Base-by-base conservation (phyloP, 805 yeast genomes). In the Teunomyces funiuensis region DNA sequence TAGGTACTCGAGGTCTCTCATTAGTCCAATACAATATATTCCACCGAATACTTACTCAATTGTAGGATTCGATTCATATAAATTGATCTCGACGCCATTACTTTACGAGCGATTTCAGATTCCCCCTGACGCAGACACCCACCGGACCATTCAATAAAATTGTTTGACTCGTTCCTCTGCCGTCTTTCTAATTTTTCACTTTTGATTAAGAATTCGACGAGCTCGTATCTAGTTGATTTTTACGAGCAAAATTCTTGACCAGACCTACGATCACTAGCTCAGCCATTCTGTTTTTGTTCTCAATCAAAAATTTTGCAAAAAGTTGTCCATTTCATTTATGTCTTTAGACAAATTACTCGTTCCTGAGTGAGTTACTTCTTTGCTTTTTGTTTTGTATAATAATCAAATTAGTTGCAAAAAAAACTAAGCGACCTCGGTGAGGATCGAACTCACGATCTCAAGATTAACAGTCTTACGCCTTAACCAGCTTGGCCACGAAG, bases 401-500 rank as follows among this genome's bases (percentile, higher is more conserved):
- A 15, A 22, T 8, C 22, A 14, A 14, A 34, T 5, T 15, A 20
- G 13, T 11, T 16, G 15, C 7, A n/a, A 9, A 16, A 34, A 38
- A 46, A 42, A 23, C 34, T 9, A 42, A 36, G 36, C 49, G 49
- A 45, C 49, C 49, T 45, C 49, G 49, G 49, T 46, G 50, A 43
- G 47, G 46, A 36, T 46, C 50, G 47, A 46, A 46, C 46, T 43
- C 46, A 46, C 50, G 50, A 40, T 46, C 50, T 46, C 37, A 46
- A 46, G 50, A 46, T 46, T 46, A 46, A 46, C 50, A 46, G 50
- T 46, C 50, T 46, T 46, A 46, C 50, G 50, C 50, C 50, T 46
- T 46, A 46, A 36, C 50, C 50, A 46, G 37, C 50, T 46, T 46
- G 50, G 50, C 50, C 50, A 46, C 50, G 50, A 46, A 46, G 50